Base-by-base conservation (phyloP, 1,284 basidiomycete species). In the Garcileccinum viscosum region DNA sequence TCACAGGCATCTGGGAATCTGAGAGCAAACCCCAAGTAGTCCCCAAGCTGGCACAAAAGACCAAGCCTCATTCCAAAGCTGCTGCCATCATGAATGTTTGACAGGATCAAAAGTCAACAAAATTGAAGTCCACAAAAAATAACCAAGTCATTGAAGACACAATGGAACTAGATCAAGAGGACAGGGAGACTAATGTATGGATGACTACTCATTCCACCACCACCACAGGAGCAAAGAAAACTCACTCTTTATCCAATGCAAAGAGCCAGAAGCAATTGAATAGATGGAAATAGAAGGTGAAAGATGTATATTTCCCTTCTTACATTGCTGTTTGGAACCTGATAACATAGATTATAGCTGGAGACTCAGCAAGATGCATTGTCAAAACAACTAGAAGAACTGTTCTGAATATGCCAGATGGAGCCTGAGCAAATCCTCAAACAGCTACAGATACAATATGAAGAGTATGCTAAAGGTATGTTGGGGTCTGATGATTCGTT, bases 401-500 rank as follows among this genome's bases (percentile, higher is more conserved):
- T 87, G 9, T 83, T 87, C 66, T 81, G 85, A 50, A 79, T 89
- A 50, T 85, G 90, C 66, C 77, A 83, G 47, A 91, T 91, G 5
- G 92, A 92, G 70, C 81, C 90, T 32, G 92, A 94, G 73, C 80
- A 84, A 67, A 75, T 84, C 11, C 73, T 89, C 61, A 81, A 84
- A 66, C 82, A 87, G 22, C 80, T 86, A 64, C 82, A 82, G 59
- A 74, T 80, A 38, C 84, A 87, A 61, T 86, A 87, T 70, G 85
- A 91, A 63, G 84, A 82, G 1, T 82, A 83, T 60, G 75, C 87
- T 32, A 82, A 85, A 77, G 85, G 92, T 91, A 76, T 62, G 82
- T 73, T 27, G 61, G 30, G 8, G 56, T 56, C 33, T 37, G 30
- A 27, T 15, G 7, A 9, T 38, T 12, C 24, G 60, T 63, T 65